These are phyloP conservation scores for Eucalyptus tenuipes DNA, from an alignment of 345 rosid genomes.

Conservation along the genomic window DNA sequence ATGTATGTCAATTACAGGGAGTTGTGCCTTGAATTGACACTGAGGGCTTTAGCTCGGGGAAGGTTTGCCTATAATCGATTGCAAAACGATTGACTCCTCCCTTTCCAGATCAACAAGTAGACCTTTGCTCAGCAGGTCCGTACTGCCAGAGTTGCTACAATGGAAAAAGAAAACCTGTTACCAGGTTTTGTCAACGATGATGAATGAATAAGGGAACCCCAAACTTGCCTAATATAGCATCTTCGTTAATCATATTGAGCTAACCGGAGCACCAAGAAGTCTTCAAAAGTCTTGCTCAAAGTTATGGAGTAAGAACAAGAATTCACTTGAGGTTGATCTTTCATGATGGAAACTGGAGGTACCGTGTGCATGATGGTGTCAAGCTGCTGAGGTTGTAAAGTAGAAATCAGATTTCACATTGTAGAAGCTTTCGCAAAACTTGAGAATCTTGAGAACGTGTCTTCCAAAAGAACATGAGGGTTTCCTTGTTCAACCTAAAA, in stretches of 20 bases:
- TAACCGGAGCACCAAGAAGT: neutral
- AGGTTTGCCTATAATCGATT: neutral
- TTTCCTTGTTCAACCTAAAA: constrained; percentile 65
- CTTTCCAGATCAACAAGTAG: neutral
- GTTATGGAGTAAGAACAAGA: neutral
- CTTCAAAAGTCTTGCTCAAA: neutral
- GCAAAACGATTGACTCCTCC: neutral
- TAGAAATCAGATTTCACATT: constrained; percentile 11
- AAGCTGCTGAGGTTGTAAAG: neutral
- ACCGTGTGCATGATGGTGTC: neutral
- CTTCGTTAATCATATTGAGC: neutral
- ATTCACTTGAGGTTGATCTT: neutral
- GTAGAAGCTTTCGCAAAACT: constrained; percentile 67
- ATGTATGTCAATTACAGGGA: neutral
- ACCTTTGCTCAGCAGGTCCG: neutral
- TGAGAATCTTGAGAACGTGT: constrained; percentile 47
- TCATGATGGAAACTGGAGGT: neutral
- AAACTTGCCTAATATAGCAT: neutral
- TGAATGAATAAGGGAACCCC: neutral
- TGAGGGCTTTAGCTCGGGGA: neutral
- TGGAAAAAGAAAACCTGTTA: neutral
- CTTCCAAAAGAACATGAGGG: constrained; percentile 53
- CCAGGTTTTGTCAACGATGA: neutral
- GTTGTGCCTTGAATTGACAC: neutral
- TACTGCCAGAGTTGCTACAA: neutral